These are phyloP conservation scores for Penicillium corylophilum DNA, from an alignment of 2,329 filamentous ascomycete genomes.

Conservation along the genomic window DNA sequence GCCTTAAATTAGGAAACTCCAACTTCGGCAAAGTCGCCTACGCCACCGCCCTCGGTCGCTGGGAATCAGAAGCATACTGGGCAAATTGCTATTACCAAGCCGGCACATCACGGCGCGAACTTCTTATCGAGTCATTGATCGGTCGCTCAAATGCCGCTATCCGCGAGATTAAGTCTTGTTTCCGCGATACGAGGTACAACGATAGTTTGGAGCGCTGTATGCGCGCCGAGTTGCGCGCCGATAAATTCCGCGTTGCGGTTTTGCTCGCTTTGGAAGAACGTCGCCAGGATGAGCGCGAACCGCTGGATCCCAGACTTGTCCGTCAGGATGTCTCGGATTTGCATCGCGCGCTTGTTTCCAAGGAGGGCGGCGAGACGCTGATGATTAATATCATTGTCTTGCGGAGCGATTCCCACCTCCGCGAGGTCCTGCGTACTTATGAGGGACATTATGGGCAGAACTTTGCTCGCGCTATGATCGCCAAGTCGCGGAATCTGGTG, in stretches of 20 bases:
- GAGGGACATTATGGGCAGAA: constrained; percentile 71
- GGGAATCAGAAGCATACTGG: constrained; percentile 96
- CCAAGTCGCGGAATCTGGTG: constrained; percentile 87
- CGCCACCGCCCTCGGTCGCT: constrained; percentile 80
- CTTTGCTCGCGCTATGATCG: constrained; percentile 82
- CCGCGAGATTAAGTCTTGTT: constrained; percentile 78
- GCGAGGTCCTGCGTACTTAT: constrained; percentile 76
- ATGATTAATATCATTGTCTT: constrained; percentile 84
- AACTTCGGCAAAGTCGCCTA: constrained; percentile 86
- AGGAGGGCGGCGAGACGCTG: constrained; percentile 76
- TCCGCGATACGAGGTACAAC: constrained; percentile 86
- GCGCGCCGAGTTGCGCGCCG: constrained; percentile 87
- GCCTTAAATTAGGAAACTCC: constrained; percentile 49
- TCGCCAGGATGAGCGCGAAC: constrained; percentile 77
- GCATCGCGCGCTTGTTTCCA: constrained; percentile 66
- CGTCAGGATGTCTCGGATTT: constrained; percentile 72
- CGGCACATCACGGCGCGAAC: constrained; percentile 76
- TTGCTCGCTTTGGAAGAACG: constrained; percentile 78
- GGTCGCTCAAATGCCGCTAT: constrained; percentile 88
- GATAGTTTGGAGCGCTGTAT: constrained; percentile 82
- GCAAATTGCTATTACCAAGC: constrained; percentile 97
- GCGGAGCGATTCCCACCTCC: constrained; percentile 76
- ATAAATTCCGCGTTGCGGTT: constrained; percentile 92
- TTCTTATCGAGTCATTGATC: constrained; percentile 91
- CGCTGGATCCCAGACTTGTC: constrained; percentile 61